Percentiles rank a stretch among this genome's conserved stretches.
These are phyloP conservation scores for Petunia axillaris DNA, from an alignment of 257 asterid species.

Conservation along the genomic window DNA sequence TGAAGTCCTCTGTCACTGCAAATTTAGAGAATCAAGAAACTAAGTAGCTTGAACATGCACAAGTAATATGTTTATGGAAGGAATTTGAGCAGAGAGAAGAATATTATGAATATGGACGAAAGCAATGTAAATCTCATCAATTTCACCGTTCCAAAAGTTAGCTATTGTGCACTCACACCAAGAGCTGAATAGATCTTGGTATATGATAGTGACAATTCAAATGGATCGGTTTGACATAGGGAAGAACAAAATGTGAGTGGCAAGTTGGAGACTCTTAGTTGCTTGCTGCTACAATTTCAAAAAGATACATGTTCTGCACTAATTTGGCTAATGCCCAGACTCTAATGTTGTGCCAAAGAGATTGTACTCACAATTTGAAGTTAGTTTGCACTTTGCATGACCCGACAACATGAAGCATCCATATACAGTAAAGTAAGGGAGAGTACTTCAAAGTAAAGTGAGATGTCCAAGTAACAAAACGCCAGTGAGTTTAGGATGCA, in stretches of 20 bases:
- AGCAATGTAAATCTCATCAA: slow-evolving; percentile 7
- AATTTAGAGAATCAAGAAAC: slow-evolving; percentile 26
- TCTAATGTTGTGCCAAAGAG: background rate
- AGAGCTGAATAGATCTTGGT: background rate
- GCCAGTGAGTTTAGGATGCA: slow-evolving; percentile 11
- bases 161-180: background rate
- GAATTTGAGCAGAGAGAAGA: background rate
- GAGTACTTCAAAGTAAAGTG: slow-evolving; percentile 13
- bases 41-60: slow-evolving; percentile 31
- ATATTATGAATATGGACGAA: background rate
- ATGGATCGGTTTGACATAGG: slow-evolving; percentile 8
- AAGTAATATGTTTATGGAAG: background rate
- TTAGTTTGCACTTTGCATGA: slow-evolving; percentile 10
- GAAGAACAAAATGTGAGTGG: background rate
- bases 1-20: slow-evolving; percentile 96
- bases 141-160: slow-evolving; percentile 3
- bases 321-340: background rate
- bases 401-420: slow-evolving; percentile 2
- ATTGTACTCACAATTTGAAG: slow-evolving; percentile 4
- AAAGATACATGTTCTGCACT: background rate
- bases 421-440: background rate
- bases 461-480: background rate
- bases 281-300: slow-evolving; percentile 21
- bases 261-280: slow-evolving; percentile 18
- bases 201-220: background rate